Evolutionary conservation across 768 basidiomycete genomes (phyloP).

Genomic region (Boletus reticulatus): DNA sequence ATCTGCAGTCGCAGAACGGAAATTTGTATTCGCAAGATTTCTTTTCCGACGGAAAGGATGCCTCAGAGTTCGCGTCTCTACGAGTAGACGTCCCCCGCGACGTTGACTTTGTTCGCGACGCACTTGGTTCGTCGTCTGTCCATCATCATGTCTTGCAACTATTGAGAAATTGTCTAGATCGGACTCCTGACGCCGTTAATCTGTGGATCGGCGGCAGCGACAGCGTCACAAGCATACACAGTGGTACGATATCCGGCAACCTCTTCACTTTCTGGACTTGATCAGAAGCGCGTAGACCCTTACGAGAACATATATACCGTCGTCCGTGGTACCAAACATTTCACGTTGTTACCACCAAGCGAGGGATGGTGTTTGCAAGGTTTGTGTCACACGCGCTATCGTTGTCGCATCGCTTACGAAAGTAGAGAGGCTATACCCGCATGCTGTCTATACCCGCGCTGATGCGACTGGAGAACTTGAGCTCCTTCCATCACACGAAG

Average conservation of each 20-base stretch:
- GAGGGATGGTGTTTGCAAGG: conserved; percentile 84
- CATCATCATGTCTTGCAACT: neutral
- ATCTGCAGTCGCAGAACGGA: conserved; percentile 91
- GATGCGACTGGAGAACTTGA: conserved; percentile 20
- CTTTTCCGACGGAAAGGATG: conserved; percentile 35
- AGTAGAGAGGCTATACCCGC: conserved; percentile 60
- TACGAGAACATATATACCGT: conserved; percentile 95
- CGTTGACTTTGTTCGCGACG: conserved; percentile 73
- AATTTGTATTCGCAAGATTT: conserved; percentile 62
- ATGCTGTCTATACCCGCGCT: conserved; percentile 58
- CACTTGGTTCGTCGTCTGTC: conserved; percentile 55
- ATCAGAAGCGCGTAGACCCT: conserved; percentile 50
- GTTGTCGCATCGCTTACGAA: conserved; percentile 7
- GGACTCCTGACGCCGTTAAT: conserved; percentile 84
- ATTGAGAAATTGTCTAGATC: conserved; percentile 36
- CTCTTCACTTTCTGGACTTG: neutral
- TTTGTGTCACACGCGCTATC: conserved; percentile 30
- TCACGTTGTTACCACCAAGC: conserved; percentile 85
- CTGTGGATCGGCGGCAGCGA: conserved; percentile 83
- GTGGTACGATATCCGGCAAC: conserved; percentile 47
- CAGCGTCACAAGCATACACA: conserved; percentile 85
- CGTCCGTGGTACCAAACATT: conserved; percentile 79
- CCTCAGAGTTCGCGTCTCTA: conserved; percentile 62
- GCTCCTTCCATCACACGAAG: conserved; percentile 31
- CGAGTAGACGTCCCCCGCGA: conserved; percentile 66